Percentiles rank a stretch among this genome's conserved stretches.
These are phyloP conservation scores for Plasmodium sp. DNA, from an alignment of 169 alveolate genomes.

Conservation along the genomic window DNA sequence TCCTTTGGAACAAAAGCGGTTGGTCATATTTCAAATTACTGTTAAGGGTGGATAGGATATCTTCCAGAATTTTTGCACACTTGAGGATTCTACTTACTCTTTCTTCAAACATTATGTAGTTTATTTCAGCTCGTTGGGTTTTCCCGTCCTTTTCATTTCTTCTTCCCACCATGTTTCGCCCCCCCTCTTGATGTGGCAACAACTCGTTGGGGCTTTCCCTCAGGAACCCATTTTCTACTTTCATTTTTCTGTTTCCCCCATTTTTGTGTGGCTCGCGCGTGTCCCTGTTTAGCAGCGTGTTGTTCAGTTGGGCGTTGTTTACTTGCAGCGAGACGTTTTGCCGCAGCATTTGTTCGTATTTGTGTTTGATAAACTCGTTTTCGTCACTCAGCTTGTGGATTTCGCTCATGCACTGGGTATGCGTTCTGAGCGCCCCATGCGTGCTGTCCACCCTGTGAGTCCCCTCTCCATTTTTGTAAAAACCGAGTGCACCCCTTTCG, in stretches of 20 bases:
- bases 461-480: not conserved
- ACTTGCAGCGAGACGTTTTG: slow-evolving; percentile 25
- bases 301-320: slow-evolving; percentile 19
- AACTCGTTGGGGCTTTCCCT: not conserved
- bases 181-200: not conserved
- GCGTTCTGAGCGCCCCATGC: not conserved
- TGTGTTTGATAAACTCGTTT: slow-evolving; percentile 60
- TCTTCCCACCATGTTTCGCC: not conserved
- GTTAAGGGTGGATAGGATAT: slow-evolving; percentile 17
- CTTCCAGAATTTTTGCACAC: slow-evolving; percentile 39
- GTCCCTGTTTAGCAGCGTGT: slow-evolving; percentile 14
- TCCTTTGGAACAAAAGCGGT: slow-evolving; percentile 27
- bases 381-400: slow-evolving; percentile 38
- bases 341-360: slow-evolving; percentile 46
- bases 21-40: slow-evolving; percentile 50
- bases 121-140: not conserved
- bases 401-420: slow-evolving; percentile 14
- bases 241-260: not conserved
- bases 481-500: not conserved
- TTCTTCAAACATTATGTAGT: not conserved
- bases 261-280: not conserved
- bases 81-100: slow-evolving; percentile 19
- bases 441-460: not conserved
- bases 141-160: not conserved
- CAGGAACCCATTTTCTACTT: not conserved